Evolutionary conservation across 208 protist genomes (phyloP).

Genomic region (Crithidia bombi): DNA sequence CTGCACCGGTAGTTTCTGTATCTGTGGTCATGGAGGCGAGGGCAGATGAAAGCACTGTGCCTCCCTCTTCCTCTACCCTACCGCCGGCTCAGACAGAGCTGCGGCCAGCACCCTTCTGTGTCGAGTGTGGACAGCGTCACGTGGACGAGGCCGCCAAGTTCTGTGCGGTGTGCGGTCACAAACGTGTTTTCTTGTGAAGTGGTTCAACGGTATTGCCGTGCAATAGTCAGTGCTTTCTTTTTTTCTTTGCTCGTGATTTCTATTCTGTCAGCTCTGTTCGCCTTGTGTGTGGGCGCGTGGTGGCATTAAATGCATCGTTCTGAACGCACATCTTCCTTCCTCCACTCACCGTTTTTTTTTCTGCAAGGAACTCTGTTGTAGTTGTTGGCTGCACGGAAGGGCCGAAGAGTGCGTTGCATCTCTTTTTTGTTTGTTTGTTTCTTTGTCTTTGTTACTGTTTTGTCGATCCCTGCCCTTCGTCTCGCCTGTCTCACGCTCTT

Average conservation of each 20-base stretch:
- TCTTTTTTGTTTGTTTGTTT: background rate
- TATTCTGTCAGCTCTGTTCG: background rate
- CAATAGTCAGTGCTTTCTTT: background rate
- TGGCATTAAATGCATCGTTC: background rate
- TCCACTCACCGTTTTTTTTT: background rate
- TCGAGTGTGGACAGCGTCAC: slow-evolving; percentile 70
- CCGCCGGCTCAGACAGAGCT: background rate
- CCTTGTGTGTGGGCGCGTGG: background rate
- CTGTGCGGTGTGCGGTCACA: slow-evolving; percentile 84
- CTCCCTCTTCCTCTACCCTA: background rate
- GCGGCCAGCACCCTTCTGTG: slow-evolving; percentile 41
- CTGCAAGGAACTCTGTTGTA: background rate
- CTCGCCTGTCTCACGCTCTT: no score
- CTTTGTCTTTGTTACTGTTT: slow-evolving; percentile 7
- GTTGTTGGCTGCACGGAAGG: no score
- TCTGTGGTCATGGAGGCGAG: background rate
- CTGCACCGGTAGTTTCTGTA: background rate
- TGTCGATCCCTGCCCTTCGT: no score
- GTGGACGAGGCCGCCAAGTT: slow-evolving; percentile 76
- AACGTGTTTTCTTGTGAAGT: slow-evolving; percentile 45
- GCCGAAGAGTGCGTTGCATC: no score
- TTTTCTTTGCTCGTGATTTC: slow-evolving; percentile 20
- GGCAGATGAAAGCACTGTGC: background rate
- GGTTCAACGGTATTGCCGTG: background rate
- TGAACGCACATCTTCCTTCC: no score